Conservation (phyloP, 2,329 filamentous ascomycete species). For the Calonectria montana region DNA sequence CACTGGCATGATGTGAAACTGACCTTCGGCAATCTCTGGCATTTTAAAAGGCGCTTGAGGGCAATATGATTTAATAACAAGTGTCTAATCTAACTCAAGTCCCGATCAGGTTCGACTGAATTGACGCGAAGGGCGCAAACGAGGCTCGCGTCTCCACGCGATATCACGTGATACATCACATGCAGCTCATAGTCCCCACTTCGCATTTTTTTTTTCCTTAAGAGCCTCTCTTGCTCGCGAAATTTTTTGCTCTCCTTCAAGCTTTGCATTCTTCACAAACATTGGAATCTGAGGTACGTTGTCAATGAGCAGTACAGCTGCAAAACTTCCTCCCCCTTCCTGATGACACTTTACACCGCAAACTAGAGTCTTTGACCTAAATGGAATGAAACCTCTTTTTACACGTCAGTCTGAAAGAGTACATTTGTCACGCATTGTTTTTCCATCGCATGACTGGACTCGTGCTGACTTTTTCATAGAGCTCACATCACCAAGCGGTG, state of each 20-base stretch:
- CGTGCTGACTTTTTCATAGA: conserved; percentile 43
- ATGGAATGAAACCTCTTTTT: conserved; percentile 82
- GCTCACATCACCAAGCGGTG: conserved; percentile 42
- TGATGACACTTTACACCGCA: conserved; percentile 90
- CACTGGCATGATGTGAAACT: not conserved
- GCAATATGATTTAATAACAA: not conserved
- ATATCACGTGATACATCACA: conserved; percentile 39
- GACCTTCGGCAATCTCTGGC: conserved; percentile 66
- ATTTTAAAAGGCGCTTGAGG: conserved; percentile 50
- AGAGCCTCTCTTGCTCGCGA: conserved; percentile 38
- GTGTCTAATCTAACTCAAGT: not conserved
- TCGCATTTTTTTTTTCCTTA: conserved; percentile 39
- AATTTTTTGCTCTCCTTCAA: conserved; percentile 35
- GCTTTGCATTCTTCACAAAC: conserved; percentile 31
- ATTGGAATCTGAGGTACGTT: conserved; percentile 44
- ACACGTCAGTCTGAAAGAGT: conserved; percentile 90
- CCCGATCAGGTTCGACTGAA: not conserved
- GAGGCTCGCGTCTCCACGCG: conserved; percentile 25
- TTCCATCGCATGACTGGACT: conserved; percentile 22
- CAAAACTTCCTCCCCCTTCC: conserved; percentile 46
- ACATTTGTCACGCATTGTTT: conserved; percentile 33
- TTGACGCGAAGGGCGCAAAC: conserved; percentile 11
- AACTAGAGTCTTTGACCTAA: conserved; percentile 98
- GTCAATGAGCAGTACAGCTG: conserved; percentile 22
- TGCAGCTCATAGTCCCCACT: conserved; percentile 32